A percentile compares a stretch with the other conserved stretches of the same genome.
phyloP scores from a whole-genome alignment of 306 rosid genomes.

The Astragalus glycyphyllos region DNA sequence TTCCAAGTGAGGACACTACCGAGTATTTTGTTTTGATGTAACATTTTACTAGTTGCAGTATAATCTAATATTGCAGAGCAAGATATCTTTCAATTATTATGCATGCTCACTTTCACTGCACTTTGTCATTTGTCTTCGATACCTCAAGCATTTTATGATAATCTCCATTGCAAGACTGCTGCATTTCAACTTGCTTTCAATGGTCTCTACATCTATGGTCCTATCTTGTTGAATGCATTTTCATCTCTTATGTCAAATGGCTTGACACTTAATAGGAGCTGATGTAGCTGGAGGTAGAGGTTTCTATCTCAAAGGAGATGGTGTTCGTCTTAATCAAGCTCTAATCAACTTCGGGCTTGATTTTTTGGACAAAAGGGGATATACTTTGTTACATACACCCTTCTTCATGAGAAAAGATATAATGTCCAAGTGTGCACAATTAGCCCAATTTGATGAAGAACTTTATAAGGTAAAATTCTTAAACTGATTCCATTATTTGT shows the following conservation, averaged over 20 bases:
- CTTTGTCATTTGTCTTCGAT: not conserved
- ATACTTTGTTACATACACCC: slow-evolving; percentile 79
- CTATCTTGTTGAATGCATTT: slow-evolving; percentile 14
- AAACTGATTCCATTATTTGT: slow-evolving; percentile 29
- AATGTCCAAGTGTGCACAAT: slow-evolving; percentile 96
- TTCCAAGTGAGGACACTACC: not conserved
- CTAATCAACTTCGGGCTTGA: slow-evolving; percentile 85
- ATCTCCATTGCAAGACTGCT: slow-evolving; percentile 5
- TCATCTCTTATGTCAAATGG: slow-evolving; percentile 29
- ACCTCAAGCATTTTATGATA: slow-evolving; percentile 6
- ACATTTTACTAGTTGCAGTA: slow-evolving; percentile 4
- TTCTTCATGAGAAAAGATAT: slow-evolving; percentile 93
- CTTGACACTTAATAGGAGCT: slow-evolving; percentile 67
- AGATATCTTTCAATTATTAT: slow-evolving; percentile 1
- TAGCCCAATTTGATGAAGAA: slow-evolving; percentile 97
- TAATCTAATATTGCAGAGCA: not conserved
- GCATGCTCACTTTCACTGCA: not conserved
- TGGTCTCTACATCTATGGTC: not conserved
- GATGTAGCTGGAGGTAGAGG: slow-evolving; percentile 98
- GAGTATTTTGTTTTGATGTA: not conserved
- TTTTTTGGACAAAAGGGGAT: slow-evolving; percentile 82
- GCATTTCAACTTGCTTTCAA: slow-evolving; percentile 11
- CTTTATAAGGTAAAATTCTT: slow-evolving; percentile 75
- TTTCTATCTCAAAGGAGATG: slow-evolving; percentile 88
- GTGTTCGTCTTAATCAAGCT: slow-evolving; percentile 96